Evolutionary conservation across 2,329 filamentous ascomycete genomes (phyloP).

Genomic region (Fusarium phyllophilum): DNA sequence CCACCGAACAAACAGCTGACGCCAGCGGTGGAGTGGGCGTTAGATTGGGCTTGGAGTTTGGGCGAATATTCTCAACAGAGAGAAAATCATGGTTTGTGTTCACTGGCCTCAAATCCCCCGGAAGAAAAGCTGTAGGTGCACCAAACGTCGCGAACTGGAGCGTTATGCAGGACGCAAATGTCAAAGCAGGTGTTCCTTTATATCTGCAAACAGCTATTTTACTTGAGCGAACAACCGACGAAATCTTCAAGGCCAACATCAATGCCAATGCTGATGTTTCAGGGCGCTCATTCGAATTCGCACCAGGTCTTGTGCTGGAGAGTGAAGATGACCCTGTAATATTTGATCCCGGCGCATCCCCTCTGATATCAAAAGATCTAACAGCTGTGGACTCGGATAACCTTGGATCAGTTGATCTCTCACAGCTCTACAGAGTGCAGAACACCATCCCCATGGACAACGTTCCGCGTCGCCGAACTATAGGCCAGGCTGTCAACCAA

Average conservation of each 20-base stretch:
- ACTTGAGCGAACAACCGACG: background rate
- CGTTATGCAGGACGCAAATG: fast-evolving
- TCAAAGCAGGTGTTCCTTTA: background rate
- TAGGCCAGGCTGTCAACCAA: background rate
- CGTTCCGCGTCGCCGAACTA: background rate
- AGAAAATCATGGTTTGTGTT: background rate
- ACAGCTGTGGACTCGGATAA: fast-evolving
- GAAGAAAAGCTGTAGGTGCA: fast-evolving
- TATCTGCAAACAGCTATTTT: background rate
- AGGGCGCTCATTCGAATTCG: background rate
- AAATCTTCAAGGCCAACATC: background rate
- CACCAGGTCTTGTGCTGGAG: no score
- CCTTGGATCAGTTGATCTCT: background rate
- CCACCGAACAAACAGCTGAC: no score
- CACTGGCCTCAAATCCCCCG: background rate
- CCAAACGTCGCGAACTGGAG: background rate
- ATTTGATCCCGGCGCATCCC: background rate
- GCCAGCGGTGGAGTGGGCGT: no score
- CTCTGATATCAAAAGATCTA: background rate
- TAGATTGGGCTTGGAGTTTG: no score
- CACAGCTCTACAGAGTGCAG: background rate
- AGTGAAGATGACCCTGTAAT: background rate
- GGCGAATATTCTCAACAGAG: no score
- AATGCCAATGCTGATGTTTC: background rate
- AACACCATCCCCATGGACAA: no score